These are phyloP conservation scores for Cystoderma amianthinum DNA, from an alignment of 768 basidiomycete genomes.

Conservation along the genomic window DNA sequence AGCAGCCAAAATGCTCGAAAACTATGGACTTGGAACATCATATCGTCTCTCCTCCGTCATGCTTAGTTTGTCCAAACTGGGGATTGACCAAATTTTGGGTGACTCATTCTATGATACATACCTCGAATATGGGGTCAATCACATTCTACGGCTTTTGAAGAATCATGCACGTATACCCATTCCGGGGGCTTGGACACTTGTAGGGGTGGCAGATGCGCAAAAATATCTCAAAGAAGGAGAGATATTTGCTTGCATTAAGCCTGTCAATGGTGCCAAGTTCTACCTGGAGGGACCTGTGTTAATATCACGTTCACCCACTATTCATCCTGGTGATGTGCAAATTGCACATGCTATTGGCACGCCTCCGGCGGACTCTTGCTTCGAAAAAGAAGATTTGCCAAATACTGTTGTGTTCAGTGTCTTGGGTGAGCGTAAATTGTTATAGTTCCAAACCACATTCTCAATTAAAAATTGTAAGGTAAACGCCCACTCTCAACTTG, in stretches of 20 bases:
- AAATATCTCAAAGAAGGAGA: conserved; percentile 41
- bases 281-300: conserved; percentile 50
- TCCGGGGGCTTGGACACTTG: conserved; percentile 55
- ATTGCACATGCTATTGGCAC: conserved; percentile 51
- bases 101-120: conserved; percentile 45
- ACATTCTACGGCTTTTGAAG: conserved; percentile 61
- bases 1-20: conserved; percentile 45
- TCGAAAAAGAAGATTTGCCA: conserved; percentile 38
- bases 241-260: conserved; percentile 56
- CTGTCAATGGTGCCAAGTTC: conserved; percentile 22
- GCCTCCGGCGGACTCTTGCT: conserved; percentile 49
- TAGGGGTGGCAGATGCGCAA: conserved; percentile 67
- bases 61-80: conserved; percentile 40
- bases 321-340: conserved; percentile 65
- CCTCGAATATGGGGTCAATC: conserved; percentile 49
- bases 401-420: conserved; percentile 65
- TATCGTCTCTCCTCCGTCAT: conserved; percentile 51
- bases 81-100: conserved; percentile 22
- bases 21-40: conserved; percentile 48
- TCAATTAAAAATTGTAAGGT: conserved; percentile 40
- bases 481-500: conserved; percentile 52
- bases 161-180: conserved; percentile 64
- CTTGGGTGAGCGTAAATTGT: conserved; percentile 41
- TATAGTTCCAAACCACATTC: no score
- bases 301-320: conserved; percentile 60